Evolutionary conservation across 2,329 filamentous ascomycete species (phyloP).

Genomic region (Arthrobotrys conoides): DNA sequence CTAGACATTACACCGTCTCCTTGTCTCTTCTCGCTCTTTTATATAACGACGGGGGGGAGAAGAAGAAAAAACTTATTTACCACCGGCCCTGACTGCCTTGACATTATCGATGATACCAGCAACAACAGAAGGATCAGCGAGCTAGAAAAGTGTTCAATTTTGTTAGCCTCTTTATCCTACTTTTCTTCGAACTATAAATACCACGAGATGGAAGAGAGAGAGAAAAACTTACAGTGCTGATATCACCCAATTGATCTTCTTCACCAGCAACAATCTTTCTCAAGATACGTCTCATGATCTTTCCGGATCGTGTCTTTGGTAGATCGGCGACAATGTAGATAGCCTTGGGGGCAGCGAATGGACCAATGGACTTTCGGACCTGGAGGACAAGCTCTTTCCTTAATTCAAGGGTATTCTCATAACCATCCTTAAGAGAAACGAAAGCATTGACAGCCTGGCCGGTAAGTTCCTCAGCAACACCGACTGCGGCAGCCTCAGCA

Average conservation of each 20-base stretch:
- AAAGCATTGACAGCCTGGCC: constrained; percentile 98
- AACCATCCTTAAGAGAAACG: constrained; percentile 88
- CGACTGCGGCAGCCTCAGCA: constrained; percentile 95
- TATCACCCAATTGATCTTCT: constrained; percentile 96
- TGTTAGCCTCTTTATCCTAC: constrained; percentile 19
- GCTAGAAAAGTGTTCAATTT: constrained; percentile 69
- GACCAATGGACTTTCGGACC: constrained; percentile 96
- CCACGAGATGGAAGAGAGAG: constrained; percentile 46
- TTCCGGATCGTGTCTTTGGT: constrained; percentile 96
- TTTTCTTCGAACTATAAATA: constrained; percentile 27
- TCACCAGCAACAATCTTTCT: constrained; percentile 97
- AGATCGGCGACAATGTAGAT: constrained; percentile 92
- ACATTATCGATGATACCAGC: constrained; percentile 89
- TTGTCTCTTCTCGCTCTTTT: background rate
- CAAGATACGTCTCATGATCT: constrained; percentile 98
- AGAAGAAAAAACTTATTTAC: constrained; percentile 25
- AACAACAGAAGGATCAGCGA: constrained; percentile 91
- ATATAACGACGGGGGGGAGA: background rate
- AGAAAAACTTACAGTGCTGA: constrained; percentile 81
- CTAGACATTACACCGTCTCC: constrained; percentile 49
- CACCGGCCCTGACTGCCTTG: constrained; percentile 36
- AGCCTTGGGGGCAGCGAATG: constrained; percentile 95
- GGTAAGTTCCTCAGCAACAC: constrained; percentile 91
- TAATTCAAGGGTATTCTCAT: constrained; percentile 81
- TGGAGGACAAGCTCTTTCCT: constrained; percentile 95